Percentiles rank a stretch among this genome's conserved stretches.
Conservation (phyloP, 2,329 filamentous ascomycete species). For the Macrophomina pseudophaseolina region DNA sequence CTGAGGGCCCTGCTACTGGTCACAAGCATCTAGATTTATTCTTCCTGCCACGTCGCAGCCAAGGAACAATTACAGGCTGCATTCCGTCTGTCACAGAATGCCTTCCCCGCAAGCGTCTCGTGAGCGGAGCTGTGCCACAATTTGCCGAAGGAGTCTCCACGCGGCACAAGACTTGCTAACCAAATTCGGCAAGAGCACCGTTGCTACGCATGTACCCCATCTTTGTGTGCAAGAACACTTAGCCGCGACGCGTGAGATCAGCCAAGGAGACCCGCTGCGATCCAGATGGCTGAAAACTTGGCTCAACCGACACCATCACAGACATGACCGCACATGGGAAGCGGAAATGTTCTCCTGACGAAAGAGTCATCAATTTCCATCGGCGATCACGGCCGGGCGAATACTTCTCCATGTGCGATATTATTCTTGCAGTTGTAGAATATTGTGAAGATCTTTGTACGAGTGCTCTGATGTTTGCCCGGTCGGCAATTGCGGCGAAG, state of each 20-base stretch:
- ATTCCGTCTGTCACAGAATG: too few species aligned
- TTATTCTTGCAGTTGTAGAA: too few species aligned
- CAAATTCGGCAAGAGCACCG: background rate
- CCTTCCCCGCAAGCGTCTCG: background rate
- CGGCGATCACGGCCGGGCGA: too few species aligned
- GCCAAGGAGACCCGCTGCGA: background rate
- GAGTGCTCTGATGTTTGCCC: background rate
- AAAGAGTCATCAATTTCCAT: too few species aligned
- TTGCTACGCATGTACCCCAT: background rate
- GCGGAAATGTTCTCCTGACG: too few species aligned
- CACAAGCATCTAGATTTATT: background rate
- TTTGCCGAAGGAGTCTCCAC: background rate
- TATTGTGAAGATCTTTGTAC: too few species aligned
- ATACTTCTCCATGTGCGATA: too few species aligned
- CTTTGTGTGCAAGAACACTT: background rate
- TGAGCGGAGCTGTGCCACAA: background rate
- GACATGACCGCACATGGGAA: too few species aligned
- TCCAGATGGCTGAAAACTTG: background rate
- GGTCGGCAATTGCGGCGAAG: conserved; percentile 1
- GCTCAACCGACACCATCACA: too few species aligned
- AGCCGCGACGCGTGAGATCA: background rate
- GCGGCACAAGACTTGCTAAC: background rate
- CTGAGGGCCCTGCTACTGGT: background rate
- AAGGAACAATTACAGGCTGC: background rate
- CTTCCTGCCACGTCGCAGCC: background rate